phyloP scores from a whole-genome alignment of 140 eudicot genomes.

The Flaveria floridana region DNA sequence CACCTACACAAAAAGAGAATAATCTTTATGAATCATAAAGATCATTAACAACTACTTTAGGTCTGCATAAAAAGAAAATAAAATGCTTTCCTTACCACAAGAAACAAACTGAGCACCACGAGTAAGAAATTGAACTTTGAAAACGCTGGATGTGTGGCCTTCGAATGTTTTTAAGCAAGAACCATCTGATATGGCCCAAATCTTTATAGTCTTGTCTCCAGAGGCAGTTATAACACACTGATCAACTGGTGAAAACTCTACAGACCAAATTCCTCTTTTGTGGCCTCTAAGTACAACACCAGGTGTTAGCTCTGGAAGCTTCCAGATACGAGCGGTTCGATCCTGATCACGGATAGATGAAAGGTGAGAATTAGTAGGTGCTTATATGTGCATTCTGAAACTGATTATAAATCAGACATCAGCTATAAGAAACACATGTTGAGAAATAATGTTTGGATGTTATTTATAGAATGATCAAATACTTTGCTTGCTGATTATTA shows the following conservation, averaged over 20 bases:
- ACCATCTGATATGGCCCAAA: conserved; percentile 93
- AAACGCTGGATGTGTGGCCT: conserved; percentile 92
- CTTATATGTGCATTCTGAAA: background rate
- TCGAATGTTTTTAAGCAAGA: conserved; percentile 91
- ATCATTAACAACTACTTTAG: background rate
- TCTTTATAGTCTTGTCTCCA: conserved; percentile 82
- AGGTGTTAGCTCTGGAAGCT: conserved; percentile 77
- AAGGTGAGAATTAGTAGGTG: background rate
- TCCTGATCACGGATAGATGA: conserved; percentile 46
- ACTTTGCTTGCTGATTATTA: too few species aligned
- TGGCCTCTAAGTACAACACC: conserved; percentile 75
- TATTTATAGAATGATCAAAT: background rate
- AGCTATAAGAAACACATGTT: background rate
- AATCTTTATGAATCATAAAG: background rate
- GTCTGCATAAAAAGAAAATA: background rate
- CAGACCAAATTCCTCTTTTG: conserved; percentile 96
- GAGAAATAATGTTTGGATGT: background rate
- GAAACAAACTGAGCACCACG: conserved; percentile 94
- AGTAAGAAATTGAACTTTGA: conserved; percentile 71
- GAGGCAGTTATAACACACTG: conserved; percentile 92
- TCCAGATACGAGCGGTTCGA: conserved; percentile 85
- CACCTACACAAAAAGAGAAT: conserved; percentile 48
- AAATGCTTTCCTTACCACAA: conserved; percentile 50
- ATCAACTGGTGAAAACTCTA: conserved; percentile 94
- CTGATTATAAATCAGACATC: background rate